Evolutionary conservation across 441 rosid species (phyloP), one percentile per base, ranked within the genome.

Genomic region (Theobroma grandiflorum): DNA sequence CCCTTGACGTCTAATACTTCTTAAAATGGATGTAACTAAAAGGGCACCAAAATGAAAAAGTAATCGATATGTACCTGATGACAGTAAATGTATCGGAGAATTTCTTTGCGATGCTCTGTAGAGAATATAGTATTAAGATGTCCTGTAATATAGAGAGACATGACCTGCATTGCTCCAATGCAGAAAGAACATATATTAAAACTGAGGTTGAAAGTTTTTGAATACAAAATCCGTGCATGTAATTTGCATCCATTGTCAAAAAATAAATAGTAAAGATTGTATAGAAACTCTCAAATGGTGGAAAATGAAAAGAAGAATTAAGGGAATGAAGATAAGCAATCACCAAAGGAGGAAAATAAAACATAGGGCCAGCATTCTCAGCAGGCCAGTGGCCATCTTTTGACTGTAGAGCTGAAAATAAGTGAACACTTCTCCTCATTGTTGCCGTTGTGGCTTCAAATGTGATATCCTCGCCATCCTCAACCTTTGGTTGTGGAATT

Each of bases 351-450:
- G 76, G 49, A 55, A 10, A 18, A 72, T 1, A 72, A 8, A 72
- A 72, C 63, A 72, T 9, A 3, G 91, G 89, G 2, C 95, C 95
- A 9, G 97, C 79, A 65, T 85, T 89, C 66, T 91, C 95, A 4
- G 94, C 93, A 2, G 97, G 95, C 94, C 97, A 93, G 22, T 91
- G 97, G 10, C 95, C 95, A 43, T 93, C 91, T 8, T 78, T 83
- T 2, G 95, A 86, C 59, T 93, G 97, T 65, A 91, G 77, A 0
- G 95, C 91, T 1, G 92, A 80, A 63, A 89, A 83, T 82, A 89
- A 88, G 6, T 74, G 86, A 16, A 86, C 82, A 12, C 90, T 90
- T 79, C 86, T 90, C 72, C 73, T 87, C 40, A 93, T 26, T 2
- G 91, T 59, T 0, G 88, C 11, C 0, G 88, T 87, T 2, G 83